Evolutionary conservation across 2,329 filamentous ascomycete genomes (phyloP).

Genomic region (Coleophoma crateriformis): DNA sequence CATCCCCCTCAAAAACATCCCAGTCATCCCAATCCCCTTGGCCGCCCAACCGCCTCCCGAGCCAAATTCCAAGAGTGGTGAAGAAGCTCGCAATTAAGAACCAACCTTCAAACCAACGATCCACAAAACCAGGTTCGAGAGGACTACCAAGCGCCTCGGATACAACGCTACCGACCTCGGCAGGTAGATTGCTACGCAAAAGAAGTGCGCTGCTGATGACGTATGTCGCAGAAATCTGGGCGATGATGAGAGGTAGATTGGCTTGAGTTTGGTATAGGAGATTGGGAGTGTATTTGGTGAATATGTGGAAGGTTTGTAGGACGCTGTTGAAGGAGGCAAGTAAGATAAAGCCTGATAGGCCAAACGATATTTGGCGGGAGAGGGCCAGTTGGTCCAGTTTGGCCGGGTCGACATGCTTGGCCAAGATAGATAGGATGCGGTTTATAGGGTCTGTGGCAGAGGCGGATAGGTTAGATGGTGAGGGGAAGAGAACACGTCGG

Average conservation of each 20-base stretch:
- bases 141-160: constrained; percentile 73
- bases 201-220: constrained; percentile 77
- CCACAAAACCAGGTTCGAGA: constrained; percentile 62
- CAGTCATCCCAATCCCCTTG: constrained; percentile 48
- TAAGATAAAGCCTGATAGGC: constrained; percentile 77
- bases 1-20: constrained; percentile 54
- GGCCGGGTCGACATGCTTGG: constrained; percentile 77
- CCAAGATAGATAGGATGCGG: constrained; percentile 72
- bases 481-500: constrained; percentile 41
- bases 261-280: constrained; percentile 66
- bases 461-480: constrained; percentile 39
- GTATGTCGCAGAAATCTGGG: constrained; percentile 78
- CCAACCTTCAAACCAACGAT: constrained; percentile 85
- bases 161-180: constrained; percentile 71
- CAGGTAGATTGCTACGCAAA: constrained; percentile 71
- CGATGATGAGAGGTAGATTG: constrained; percentile 73
- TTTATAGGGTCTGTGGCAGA: constrained; percentile 78
- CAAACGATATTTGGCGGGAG: constrained; percentile 80
- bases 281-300: constrained; percentile 69
- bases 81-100: constrained; percentile 64
- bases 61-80: constrained; percentile 68
- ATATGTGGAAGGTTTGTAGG: constrained; percentile 78
- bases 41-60: constrained; percentile 56
- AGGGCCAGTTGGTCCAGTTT: constrained; percentile 72
- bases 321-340: constrained; percentile 76